Evolutionary conservation across 306 rosid species (phyloP), one percentile per base, ranked within the genome.

Genomic region (Erythrophleum fordii): DNA sequence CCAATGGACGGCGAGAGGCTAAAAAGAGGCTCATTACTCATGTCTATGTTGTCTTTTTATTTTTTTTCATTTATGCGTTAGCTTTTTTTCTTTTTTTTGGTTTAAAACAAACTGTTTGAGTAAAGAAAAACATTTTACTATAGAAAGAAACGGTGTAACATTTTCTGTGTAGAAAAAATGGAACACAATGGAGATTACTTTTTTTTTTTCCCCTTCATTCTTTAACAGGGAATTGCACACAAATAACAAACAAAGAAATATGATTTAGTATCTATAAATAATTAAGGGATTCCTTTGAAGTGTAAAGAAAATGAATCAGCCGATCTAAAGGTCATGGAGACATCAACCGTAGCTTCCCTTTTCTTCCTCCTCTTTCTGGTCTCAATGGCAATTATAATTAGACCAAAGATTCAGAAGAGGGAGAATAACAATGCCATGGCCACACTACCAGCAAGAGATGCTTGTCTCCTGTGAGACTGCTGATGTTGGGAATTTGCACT

Each of bases 371-470:
- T 90, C 74, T 93, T 96, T 77, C 62, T 91, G 42, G 92, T 87
- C 75, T 93, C 99, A 1, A 90, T 70, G 55, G 86, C 91, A 31
- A 92, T 90, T 9, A 96, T 86, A 58, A 96, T 79, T 83, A 93
- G 68, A 25, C 99, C 97, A 18, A 96, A 80, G 81, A 93, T 72
- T 59, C 99, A 96, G 82, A 96, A 93, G 17, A 96, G 90, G 2
- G 98, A 76, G 67, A 96, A 88, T 28, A 96, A 72, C 78, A 96
- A 80, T 45, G 98, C 99, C 97, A 93, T 93, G 4, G 99, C 98
- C 61, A 96, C 90, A 76, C 97, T 93, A 39, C 94, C 94, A 0
- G 74, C 98, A 66, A 96, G 89, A 41, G 97, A 90, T 2, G 98
- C 97, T 81, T 80, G 93, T 64, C 75, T 85, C 80, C 88, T 70